A percentile compares a stretch with the other conserved stretches of the same genome.
phyloP scores from a whole-genome alignment of 768 basidiomycete species.

The Lactarius psammicola region DNA sequence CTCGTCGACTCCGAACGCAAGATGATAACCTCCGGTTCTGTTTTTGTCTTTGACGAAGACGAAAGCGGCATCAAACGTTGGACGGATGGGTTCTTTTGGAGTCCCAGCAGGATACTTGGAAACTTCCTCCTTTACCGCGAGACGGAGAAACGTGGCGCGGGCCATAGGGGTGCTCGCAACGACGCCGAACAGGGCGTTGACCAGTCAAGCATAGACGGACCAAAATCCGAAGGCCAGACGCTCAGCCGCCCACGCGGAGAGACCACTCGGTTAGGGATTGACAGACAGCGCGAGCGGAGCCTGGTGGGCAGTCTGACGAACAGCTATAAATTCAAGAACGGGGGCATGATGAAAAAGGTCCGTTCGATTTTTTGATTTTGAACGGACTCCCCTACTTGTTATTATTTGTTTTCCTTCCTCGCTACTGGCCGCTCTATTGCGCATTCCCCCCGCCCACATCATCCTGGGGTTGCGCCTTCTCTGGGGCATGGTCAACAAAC shows the following conservation, averaged over 20 bases:
- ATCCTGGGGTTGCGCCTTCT: neutral
- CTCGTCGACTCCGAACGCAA: conserved; percentile 89
- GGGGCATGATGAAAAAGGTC: conserved; percentile 98
- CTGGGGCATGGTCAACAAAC: neutral
- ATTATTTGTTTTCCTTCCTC: neutral
- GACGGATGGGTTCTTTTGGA: conserved; percentile 98
- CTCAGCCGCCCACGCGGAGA: conserved; percentile 67
- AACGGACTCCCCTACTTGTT: neutral
- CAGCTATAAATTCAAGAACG: conserved; percentile 87
- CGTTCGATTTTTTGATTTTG: conserved; percentile 31
- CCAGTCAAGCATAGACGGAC: conserved; percentile 22
- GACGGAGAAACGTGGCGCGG: conserved; percentile 77
- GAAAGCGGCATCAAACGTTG: conserved; percentile 97
- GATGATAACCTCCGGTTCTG: conserved; percentile 90
- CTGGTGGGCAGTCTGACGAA: conserved; percentile 91
- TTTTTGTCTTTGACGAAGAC: conserved; percentile 97
- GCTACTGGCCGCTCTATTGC: neutral
- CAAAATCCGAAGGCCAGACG: conserved; percentile 39
- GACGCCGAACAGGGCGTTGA: conserved; percentile 38
- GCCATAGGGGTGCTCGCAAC: conserved; percentile 53
- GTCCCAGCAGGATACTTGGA: conserved; percentile 86
- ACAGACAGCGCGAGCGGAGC: conserved; percentile 74
- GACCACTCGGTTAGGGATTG: conserved; percentile 46
- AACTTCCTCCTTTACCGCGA: conserved; percentile 96
- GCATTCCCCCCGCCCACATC: neutral